A percentile compares a stretch with the other conserved stretches of the same genome.
Conservation (phyloP, 768 basidiomycete species). For the Russula dissimulans region DNA sequence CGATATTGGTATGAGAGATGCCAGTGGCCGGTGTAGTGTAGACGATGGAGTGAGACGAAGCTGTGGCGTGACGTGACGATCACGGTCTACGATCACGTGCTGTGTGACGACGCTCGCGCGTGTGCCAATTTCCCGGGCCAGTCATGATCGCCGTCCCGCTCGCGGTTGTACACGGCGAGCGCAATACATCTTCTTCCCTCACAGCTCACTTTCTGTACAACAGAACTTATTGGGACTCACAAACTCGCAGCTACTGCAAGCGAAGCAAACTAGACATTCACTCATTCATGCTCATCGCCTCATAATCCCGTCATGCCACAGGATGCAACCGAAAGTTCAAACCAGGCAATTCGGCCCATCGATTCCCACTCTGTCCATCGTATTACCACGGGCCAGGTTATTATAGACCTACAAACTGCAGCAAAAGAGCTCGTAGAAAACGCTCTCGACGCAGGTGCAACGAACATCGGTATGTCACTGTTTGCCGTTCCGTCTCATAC, state of each 20-base stretch:
- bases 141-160: neutral
- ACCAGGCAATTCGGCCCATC: constrained; percentile 43
- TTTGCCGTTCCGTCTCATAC: neutral
- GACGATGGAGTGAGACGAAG: too few species aligned
- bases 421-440: constrained; percentile 98
- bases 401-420: constrained; percentile 85
- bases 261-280: too few species aligned
- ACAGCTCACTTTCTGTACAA: neutral
- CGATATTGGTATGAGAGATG: too few species aligned
- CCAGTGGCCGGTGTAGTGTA: too few species aligned
- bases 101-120: constrained; percentile 4
- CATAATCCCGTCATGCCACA: neutral
- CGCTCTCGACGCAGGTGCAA: constrained; percentile 87
- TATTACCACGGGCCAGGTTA: constrained; percentile 92
- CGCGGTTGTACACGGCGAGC: too few species aligned
- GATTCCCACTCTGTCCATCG: constrained; percentile 72
- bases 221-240: neutral
- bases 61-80: too few species aligned
- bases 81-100: constrained; percentile 2
- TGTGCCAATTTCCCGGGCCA: neutral
- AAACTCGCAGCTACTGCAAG: too few species aligned
- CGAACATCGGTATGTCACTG: constrained; percentile 57
- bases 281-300: neutral
- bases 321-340: neutral
- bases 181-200: neutral